A percentile compares a stretch with the other conserved stretches of the same genome.
Conservation (phyloP, 2,329 filamentous ascomycete genomes). For the Fusarium circinatum region DNA sequence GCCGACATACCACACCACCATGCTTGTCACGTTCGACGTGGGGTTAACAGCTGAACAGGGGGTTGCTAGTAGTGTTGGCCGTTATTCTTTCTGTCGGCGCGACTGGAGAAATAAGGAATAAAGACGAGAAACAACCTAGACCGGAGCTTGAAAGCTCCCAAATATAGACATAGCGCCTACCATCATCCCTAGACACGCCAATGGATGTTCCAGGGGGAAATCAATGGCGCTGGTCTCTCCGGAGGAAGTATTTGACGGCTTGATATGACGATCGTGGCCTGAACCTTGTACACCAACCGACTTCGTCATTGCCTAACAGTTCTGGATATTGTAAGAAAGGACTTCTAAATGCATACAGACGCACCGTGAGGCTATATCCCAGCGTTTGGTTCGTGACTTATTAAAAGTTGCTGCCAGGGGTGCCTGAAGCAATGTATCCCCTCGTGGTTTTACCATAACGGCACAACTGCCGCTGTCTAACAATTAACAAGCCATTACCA, state of each 20-base stretch:
- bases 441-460: slow-evolving; percentile 4
- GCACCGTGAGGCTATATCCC: slow-evolving; percentile 29
- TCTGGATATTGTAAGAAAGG: slow-evolving; percentile 25
- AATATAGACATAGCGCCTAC: slow-evolving; percentile 14
- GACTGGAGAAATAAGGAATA: not conserved
- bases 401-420: slow-evolving; percentile 21
- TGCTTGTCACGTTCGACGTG: slow-evolving; percentile 3
- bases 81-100: slow-evolving; percentile 8
- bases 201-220: slow-evolving; percentile 37
- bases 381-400: slow-evolving; percentile 31
- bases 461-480: slow-evolving; percentile 1
- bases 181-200: slow-evolving; percentile 24
- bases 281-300: slow-evolving; percentile 20
- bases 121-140: not conserved
- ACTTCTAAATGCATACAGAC: slow-evolving; percentile 22
- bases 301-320: slow-evolving; percentile 25
- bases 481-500: not conserved
- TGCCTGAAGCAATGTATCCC: slow-evolving; percentile 3
- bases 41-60: slow-evolving; percentile 26
- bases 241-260: slow-evolving; percentile 18
- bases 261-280: slow-evolving; percentile 37
- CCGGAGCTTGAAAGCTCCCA: not conserved
- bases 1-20: slow-evolving; percentile 4
- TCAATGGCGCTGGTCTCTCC: slow-evolving; percentile 7
- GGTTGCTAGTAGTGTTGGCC: slow-evolving; percentile 8